Percentiles rank a stretch among this genome's conserved stretches.
phyloP scores from a whole-genome alignment of 768 basidiomycete genomes.

The Termitomyces heimii region DNA sequence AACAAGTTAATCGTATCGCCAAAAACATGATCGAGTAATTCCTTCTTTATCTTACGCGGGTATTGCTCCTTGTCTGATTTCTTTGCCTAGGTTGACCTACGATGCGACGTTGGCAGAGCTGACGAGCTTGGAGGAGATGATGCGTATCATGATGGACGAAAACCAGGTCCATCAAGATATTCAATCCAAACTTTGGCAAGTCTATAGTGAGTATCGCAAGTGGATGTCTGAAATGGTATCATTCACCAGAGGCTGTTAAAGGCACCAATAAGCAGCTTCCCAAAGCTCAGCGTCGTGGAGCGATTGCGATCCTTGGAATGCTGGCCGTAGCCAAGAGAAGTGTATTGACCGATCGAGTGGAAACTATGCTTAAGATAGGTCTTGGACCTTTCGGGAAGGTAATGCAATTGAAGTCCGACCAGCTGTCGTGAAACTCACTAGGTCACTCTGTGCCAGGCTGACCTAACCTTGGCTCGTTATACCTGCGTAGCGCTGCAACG shows the following conservation, averaged over 20 bases:
- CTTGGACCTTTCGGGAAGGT: constrained; percentile 84
- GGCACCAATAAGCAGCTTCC: constrained; percentile 74
- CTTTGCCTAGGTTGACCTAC: constrained; percentile 67
- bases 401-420: background rate
- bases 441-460: constrained; percentile 42
- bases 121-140: constrained; percentile 93
- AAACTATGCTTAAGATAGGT: constrained; percentile 80
- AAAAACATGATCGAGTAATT: constrained; percentile 94
- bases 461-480: constrained; percentile 86
- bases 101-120: constrained; percentile 91
- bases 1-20: constrained; percentile 86
- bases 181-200: constrained; percentile 89
- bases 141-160: constrained; percentile 94
- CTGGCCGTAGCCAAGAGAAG: constrained; percentile 81
- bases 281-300: constrained; percentile 82
- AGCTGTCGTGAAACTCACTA: background rate
- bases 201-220: constrained; percentile 65
- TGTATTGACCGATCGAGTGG: constrained; percentile 71
- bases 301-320: constrained; percentile 97
- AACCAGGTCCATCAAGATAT: constrained; percentile 79
- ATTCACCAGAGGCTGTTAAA: constrained; percentile 21
- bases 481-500: constrained; percentile 92
- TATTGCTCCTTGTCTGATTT: background rate
- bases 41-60: constrained; percentile 15
- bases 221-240: background rate